A percentile compares a stretch with the other conserved stretches of the same genome.
These are phyloP conservation scores for Skeletonema menzelii DNA, from an alignment of 108 stramenopile genomes.

Conservation along the genomic window DNA sequence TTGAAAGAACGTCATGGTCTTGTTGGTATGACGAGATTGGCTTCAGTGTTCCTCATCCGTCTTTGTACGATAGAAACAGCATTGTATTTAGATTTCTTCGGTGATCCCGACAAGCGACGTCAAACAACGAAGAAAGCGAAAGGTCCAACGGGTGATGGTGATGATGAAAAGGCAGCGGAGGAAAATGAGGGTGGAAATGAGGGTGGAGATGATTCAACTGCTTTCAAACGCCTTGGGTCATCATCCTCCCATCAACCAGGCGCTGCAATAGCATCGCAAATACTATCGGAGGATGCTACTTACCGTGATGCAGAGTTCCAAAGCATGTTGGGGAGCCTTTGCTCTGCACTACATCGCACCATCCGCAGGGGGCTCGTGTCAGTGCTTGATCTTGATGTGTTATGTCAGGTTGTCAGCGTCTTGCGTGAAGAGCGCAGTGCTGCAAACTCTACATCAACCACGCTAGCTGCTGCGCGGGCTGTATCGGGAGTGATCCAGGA, in stretches of 20 bases:
- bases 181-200: constrained; percentile 11
- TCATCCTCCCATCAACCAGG: constrained; percentile 23
- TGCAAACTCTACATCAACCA: constrained; percentile 75
- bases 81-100: constrained; percentile 86
- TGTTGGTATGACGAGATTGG: constrained; percentile 86
- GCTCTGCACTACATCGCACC: constrained; percentile 79
- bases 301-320: constrained; percentile 81
- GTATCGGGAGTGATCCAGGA: constrained; percentile 82
- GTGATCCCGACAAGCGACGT: constrained; percentile 57
- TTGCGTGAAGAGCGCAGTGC: constrained; percentile 80
- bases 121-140: constrained; percentile 11
- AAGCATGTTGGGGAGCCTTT: constrained; percentile 65
- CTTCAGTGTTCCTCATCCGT: constrained; percentile 86
- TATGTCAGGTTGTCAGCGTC: constrained; percentile 85
- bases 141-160: constrained; percentile 3
- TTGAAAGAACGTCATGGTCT: constrained; percentile 82
- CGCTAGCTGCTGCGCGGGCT: constrained; percentile 77
- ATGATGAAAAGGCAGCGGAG: constrained; percentile 27
- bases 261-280: constrained; percentile 56
- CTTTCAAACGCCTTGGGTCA: constrained; percentile 16
- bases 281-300: constrained; percentile 63
- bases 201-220: constrained; percentile 7
- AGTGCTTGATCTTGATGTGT: constrained; percentile 73
- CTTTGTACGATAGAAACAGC: constrained; percentile 85
- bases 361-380: constrained; percentile 83